Base-by-base conservation (phyloP, 2,329 filamentous ascomycete genomes). In the Claviceps sorghi region DNA sequence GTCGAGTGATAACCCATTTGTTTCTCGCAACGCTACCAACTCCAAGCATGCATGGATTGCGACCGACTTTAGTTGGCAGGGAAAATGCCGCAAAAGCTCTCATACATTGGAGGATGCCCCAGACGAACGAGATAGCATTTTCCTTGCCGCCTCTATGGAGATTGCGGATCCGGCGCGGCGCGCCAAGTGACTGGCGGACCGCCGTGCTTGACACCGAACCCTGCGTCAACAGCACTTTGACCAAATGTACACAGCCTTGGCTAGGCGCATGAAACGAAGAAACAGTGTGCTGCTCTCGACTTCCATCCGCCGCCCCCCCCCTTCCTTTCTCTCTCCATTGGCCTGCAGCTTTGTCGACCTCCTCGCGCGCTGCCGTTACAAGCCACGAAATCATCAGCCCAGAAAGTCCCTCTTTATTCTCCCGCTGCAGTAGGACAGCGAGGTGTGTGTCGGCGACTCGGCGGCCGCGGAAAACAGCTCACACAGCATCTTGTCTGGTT, bases 321-420 rank as follows among this genome's bases (percentile, higher is more conserved):
- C 7, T 4, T n/a, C 45, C 15, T 22, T 45, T 5, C 8, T 36
- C 15, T n/a, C 21, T 29, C 15, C 4, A 6, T 41, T 13, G 5
- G 36, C 36, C 34, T 9, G 21, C 46, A 48, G 46, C 46, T 48
- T 38, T 38, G 32, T 48, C 13, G 32, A 34, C 17, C 9, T 41
- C n/a, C 11, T 42, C 48, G 6, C 9, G 15, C 22, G 36, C 21
- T 17, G 10, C 36, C 43, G 32, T 45, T 15, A 36, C 48, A 53
- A 53, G 52, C 34, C 44, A 53, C 45, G 47, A 42, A 40, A 21
- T 44, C 36, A 36, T 21, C 36, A 41, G 36, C 38, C 36, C 26
- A 51, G 38, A 50, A 50, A 17, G 42, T 30, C 36, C 36, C 34
- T 17, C 43, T 48, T 53, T 53, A 43, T 48, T 48, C 45, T 36